These are phyloP conservation scores for Eucalyptus cloeziana DNA, from an alignment of 345 rosid species.

Conservation along the genomic window DNA sequence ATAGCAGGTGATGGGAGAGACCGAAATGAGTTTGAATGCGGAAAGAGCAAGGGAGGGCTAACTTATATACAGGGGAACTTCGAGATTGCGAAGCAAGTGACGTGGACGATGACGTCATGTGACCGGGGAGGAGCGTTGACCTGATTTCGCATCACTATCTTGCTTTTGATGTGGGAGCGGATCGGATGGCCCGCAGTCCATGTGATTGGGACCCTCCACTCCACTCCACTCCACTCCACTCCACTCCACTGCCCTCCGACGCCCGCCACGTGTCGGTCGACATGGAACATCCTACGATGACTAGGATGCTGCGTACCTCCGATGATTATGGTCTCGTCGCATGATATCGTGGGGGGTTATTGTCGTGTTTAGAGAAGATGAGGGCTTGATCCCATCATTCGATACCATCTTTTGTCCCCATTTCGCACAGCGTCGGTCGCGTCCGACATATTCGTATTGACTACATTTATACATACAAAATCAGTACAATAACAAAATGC, in stretches of 20 bases:
- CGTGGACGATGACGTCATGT: slow-evolving; percentile 17
- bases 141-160: not conserved
- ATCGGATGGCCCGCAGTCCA: not conserved
- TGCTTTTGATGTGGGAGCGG: not conserved
- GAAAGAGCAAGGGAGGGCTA: not conserved
- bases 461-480: not conserved
- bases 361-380: not conserved
- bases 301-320: not conserved
- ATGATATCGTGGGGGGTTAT: not conserved
- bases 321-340: not conserved
- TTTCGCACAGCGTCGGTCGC: not conserved
- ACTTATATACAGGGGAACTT: slow-evolving; percentile 8
- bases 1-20: not conserved
- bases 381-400: not conserved
- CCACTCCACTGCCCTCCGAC: not conserved
- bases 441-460: not conserved
- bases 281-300: not conserved
- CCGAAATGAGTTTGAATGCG: not conserved
- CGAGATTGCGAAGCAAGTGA: not conserved
- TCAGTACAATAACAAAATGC: not conserved
- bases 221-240: not conserved
- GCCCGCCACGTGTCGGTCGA: not conserved
- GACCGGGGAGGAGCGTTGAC: slow-evolving; percentile 25
- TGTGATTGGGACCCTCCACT: not conserved
- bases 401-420: not conserved